A percentile compares a stretch with the other conserved stretches of the same genome.
These are phyloP conservation scores for Melaleuca alternifolia DNA, from an alignment of 345 rosid species.

Conservation along the genomic window DNA sequence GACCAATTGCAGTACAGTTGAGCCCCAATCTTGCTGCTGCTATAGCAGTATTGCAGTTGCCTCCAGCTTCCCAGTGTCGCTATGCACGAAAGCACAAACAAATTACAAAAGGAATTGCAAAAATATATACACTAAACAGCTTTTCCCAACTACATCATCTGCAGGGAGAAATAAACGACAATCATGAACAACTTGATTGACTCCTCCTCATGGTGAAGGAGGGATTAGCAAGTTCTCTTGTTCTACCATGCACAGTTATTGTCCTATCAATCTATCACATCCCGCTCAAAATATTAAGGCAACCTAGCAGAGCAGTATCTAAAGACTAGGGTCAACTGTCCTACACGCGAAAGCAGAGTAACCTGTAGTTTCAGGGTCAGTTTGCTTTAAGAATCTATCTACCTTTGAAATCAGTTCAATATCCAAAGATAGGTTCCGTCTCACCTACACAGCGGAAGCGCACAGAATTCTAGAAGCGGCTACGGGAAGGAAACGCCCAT, in stretches of 20 bases:
- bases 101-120: background rate
- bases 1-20: slow-evolving; percentile 65
- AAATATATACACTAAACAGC: background rate
- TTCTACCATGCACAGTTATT: background rate
- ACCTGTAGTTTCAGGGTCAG: background rate
- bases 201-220: background rate
- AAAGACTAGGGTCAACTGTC: background rate
- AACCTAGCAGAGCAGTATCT: background rate
- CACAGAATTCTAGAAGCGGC: background rate
- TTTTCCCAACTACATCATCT: background rate
- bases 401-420: background rate
- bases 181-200: background rate
- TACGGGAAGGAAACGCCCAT: background rate
- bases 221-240: background rate
- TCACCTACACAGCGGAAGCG: background rate
- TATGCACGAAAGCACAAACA: slow-evolving; percentile 9
- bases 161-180: background rate
- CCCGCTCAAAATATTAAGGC: background rate
- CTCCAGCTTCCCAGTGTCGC: slow-evolving; percentile 96
- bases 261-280: background rate
- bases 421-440: background rate
- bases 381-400: background rate
- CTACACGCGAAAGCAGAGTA: background rate
- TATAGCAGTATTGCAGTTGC: slow-evolving; percentile 95
- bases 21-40: slow-evolving; percentile 96